Base-by-base conservation (phyloP, 331 rosid genomes). In the Saraca asoca region DNA sequence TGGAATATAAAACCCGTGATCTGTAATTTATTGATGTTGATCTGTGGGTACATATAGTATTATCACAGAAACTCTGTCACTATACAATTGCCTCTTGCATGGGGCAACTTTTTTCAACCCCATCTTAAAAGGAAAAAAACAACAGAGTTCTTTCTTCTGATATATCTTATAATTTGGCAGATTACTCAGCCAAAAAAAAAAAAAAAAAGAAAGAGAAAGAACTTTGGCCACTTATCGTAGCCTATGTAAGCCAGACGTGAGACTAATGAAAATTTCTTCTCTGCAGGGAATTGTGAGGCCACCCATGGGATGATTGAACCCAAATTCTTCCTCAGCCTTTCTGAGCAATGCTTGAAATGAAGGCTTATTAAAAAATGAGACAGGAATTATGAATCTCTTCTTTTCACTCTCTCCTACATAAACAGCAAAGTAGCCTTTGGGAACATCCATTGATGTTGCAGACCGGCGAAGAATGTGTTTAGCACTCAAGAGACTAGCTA, bases 221-320 rank as follows among this genome's bases (percentile, higher is more conserved):
- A 2, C 42, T 5, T 1, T 46, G 16, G 45, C 9, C 15, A 19
- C 46, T 43, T 39, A 19, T 68, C 44, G 50, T 0, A 59, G 20
- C 39, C 48, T 44, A 16, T 31, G 39, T 46, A 80, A 31, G 37
- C 38, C 7, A 38, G 76, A 74, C 20, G 64, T 71, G 62, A 70
- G 56, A 55, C 50, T 37, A 31, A 71, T 37, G 52, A 74, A 82
- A 35, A 38, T n/a, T 1, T 79, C 73, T 70, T 78, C 80, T 24
- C 58, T 53, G 58, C 82, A 78, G 5, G 85, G 85, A 38, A 83
- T 62, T 19, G 80, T 76, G 9, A 79, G 79, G 48, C 78, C 84
- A 14, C 85, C 78, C 80, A 76, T 82, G 24, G 77, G 83, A 64
- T 82, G 79, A 44, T 66, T 52, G 34, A 56, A 82, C 29, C 87